Conservation (phyloP, 1,284 basidiomycete species). For the Hymenochaete sp. region DNA sequence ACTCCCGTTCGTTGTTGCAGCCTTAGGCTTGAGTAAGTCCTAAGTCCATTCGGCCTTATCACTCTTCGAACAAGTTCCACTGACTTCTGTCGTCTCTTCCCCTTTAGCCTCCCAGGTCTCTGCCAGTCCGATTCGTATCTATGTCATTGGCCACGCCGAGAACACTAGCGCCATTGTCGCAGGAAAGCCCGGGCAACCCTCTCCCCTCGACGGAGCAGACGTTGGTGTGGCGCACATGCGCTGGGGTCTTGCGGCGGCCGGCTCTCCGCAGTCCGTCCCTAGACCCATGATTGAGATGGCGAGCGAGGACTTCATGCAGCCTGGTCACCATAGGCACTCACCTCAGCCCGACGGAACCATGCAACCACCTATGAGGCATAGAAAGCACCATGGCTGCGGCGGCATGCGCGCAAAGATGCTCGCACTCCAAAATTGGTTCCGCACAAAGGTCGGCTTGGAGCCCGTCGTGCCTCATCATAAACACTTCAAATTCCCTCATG, state of each 20-base stretch:
- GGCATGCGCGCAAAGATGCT: conserved; percentile 36
- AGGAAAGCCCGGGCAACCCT: not conserved
- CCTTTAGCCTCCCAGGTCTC: conserved; percentile 13
- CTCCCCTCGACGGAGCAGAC: not conserved
- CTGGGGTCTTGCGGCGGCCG: conserved; percentile 15
- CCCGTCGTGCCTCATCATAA: conserved; percentile 28
- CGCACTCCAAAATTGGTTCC: conserved; percentile 39
- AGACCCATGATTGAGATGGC: not conserved
- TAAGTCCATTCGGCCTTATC: not conserved
- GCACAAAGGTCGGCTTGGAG: conserved; percentile 40
- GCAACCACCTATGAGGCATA: conserved; percentile 1
- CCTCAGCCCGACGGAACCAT: no score
- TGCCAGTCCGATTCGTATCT: conserved; percentile 16
- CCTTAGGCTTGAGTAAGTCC: conserved; percentile 12
- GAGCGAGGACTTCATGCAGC: not conserved
- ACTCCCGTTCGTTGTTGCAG: conserved; percentile 10
- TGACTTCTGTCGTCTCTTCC: not conserved
- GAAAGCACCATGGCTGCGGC: conserved; percentile 17
- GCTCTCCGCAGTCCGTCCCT: not conserved
- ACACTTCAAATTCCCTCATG: conserved; percentile 15
- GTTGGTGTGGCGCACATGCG: conserved; percentile 11
- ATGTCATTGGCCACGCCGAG: conserved; percentile 6
- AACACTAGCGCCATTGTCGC: not conserved
- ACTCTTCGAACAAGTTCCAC: not conserved
- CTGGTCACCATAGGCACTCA: no score